Evolutionary conservation across 164 flowering plant species (phyloP).

Genomic region (Cinnamomum micranthum): DNA sequence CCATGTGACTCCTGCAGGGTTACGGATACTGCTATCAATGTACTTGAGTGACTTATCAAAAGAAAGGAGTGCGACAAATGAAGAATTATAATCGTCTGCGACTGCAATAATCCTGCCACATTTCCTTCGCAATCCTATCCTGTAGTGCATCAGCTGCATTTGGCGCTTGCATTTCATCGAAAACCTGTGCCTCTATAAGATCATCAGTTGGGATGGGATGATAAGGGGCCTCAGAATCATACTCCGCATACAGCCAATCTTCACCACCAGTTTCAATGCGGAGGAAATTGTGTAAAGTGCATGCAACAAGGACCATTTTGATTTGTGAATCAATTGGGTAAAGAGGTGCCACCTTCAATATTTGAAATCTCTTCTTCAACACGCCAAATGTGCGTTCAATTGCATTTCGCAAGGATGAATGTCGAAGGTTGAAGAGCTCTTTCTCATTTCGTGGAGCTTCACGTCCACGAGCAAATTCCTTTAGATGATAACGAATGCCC

Average conservation of each 20-base stretch:
- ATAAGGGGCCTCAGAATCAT: not conserved
- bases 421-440: constrained; percentile 3
- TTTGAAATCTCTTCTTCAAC: constrained; percentile 4
- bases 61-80: too few relatives aligned
- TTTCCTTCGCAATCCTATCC: not conserved
- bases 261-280: not conserved
- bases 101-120: not conserved
- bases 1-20: too few relatives aligned
- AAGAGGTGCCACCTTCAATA: not conserved
- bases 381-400: not conserved
- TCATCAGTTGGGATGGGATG: not conserved
- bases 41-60: too few relatives aligned
- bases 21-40: too few relatives aligned
- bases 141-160: not conserved
- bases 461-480: not conserved
- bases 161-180: not conserved
- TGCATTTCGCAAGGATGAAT: not conserved
- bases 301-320: not conserved
- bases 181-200: not conserved
- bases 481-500: not conserved
- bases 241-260: constrained; percentile 1
- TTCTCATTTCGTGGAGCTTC: not conserved
- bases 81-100: not conserved
- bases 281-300: constrained; percentile 4
- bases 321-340: constrained; percentile 3